Evolutionary conservation across 140 eudicot species (phyloP).

Genomic region (Erigeron philadelphicus): DNA sequence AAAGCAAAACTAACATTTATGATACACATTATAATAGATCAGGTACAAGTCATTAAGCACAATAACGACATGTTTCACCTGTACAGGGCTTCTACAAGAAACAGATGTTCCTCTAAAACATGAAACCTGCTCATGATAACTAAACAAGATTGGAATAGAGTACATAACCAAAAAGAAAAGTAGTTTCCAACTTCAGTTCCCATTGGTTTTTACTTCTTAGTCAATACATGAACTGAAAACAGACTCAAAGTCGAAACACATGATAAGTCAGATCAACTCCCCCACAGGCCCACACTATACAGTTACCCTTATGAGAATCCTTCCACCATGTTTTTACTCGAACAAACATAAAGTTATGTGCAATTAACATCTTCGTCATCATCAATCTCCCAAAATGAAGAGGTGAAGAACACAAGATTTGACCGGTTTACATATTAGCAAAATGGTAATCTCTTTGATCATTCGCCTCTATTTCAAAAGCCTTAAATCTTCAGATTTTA

Average conservation of each 20-base stretch:
- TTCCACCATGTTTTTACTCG: slow-evolving; percentile 15
- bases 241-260: slow-evolving; percentile 26
- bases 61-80: slow-evolving; percentile 10
- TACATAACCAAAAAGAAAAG: not conserved
- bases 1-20: not conserved
- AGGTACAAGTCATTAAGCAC: slow-evolving; percentile 23
- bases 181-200: slow-evolving; percentile 22
- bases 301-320: slow-evolving; percentile 24
- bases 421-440: slow-evolving; percentile 26
- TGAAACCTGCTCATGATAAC: slow-evolving; percentile 31
- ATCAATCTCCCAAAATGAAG: slow-evolving; percentile 22
- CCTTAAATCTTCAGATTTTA: slow-evolving; percentile 19
- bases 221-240: slow-evolving; percentile 23
- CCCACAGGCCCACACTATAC: slow-evolving; percentile 29
- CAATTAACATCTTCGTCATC: slow-evolving; percentile 20
- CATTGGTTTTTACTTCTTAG: slow-evolving; percentile 8
- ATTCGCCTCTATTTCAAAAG: slow-evolving; percentile 31
- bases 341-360: slow-evolving; percentile 23
- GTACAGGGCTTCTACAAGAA: slow-evolving; percentile 26
- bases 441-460: slow-evolving; percentile 31
- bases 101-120: slow-evolving; percentile 32
- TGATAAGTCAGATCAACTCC: slow-evolving; percentile 34
- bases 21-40: slow-evolving; percentile 24
- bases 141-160: slow-evolving; percentile 4
- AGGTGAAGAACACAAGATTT: slow-evolving; percentile 29